Evolutionary conservation across 1,284 basidiomycete genomes (phyloP), one percentile per base, ranked within the genome.

Genomic region (Xerocomus nothofagi): DNA sequence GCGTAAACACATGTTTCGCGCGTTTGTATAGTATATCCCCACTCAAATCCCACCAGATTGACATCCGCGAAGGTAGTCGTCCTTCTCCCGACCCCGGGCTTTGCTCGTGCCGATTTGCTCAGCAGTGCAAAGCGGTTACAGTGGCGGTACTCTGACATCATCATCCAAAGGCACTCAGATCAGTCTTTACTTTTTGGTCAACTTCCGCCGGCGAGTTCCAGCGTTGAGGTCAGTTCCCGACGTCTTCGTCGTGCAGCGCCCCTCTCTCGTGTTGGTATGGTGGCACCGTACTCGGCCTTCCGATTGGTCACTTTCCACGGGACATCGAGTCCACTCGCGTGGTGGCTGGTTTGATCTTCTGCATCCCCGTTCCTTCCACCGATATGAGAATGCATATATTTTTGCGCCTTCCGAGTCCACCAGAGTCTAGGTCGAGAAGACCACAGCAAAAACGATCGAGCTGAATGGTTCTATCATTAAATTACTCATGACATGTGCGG

Each of bases 381-480:
- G 32, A 44, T 49, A 26, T 20, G 11, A 40, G 41, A 50, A 45
- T n/a, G 15, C 29, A 24, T 20, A n/a, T 15, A 39, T 32, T 29
- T 29, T 33, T 9, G 4, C 30, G 20, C 6, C 30, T 14, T 14
- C 31, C 29, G 38, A 24, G 29, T 37, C 37, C 44, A 38, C 20
- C 17, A 44, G 15, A 20, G 31, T 27, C 29, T 24, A 27, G 34
- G 24, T 15, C 11, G 10, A 26, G 26, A 29, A 27, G 42, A 33
- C 9, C 29, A 53, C 52, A 53, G 49, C 43, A 53, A 29, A 38
- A 20, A 39, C 14, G 6, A 9, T 24, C 17, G 6, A 24, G 31
- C 38, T 30, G 38, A 36, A 20, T 39, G 4, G 17, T 31, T 20
- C 27, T 9, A 15, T 23, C 26, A 34, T 30, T 33, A 6, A 2